phyloP scores from a whole-genome alignment of 148 eudicot genomes.

The Chenopodium quinoa region DNA sequence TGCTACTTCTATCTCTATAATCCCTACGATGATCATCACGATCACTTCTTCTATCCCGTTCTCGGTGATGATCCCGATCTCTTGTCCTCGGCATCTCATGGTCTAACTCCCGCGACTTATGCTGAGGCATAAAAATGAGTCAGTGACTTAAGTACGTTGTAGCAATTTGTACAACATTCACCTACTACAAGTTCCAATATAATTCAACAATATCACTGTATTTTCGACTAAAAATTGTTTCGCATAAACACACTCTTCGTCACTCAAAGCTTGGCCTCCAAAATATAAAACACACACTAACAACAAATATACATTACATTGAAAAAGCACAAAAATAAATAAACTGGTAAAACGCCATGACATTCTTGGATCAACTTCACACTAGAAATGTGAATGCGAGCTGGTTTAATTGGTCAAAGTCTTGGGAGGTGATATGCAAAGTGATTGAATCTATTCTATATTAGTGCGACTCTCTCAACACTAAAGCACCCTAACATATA shows the following conservation, averaged over 20 bases:
- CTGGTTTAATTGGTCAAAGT: no score
- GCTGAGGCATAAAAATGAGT: conserved; percentile 29
- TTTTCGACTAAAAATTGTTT: no score
- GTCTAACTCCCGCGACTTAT: conserved; percentile 43
- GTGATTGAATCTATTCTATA: no score
- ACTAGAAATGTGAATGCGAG: not conserved
- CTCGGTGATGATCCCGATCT: conserved; percentile 41
- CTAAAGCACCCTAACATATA: not conserved
- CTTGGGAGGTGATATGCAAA: no score
- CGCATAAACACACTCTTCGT: not conserved
- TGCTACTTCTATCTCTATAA: conserved; percentile 42
- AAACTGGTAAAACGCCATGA: not conserved
- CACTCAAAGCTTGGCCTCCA: not conserved
- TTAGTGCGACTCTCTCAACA: no score
- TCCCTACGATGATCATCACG: conserved; percentile 43
- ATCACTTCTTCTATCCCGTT: conserved; percentile 39
- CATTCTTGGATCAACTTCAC: not conserved
- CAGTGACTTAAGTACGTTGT: not conserved
- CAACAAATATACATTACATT: not conserved
- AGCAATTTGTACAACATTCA: not conserved
- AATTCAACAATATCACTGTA: not conserved
- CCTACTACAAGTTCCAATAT: not conserved
- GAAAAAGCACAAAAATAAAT: not conserved
- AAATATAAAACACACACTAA: no score
- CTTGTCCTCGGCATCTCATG: conserved; percentile 43